These are phyloP conservation scores for Carpinus fangiana DNA, from an alignment of 306 rosid genomes.

Conservation along the genomic window DNA sequence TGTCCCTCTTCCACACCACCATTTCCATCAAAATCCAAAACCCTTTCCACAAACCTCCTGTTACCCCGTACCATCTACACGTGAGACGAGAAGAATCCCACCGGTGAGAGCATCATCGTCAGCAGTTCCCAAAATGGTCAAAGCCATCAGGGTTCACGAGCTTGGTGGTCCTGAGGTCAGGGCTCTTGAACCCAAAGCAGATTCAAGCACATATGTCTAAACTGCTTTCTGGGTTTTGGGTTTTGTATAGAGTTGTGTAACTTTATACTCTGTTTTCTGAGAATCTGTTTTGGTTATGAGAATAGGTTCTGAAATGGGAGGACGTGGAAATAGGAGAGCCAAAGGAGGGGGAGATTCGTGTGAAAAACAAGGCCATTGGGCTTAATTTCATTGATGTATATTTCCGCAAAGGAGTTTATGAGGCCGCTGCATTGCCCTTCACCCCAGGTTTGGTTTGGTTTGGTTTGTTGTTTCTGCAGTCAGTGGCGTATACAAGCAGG, in stretches of 20 bases:
- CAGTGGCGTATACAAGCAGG: too few species aligned
- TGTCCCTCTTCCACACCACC: background rate
- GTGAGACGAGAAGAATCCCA: background rate
- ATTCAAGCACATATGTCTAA: background rate
- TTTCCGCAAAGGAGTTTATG: constrained; percentile 80
- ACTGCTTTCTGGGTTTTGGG: background rate
- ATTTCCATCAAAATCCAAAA: background rate
- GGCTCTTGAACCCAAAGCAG: background rate
- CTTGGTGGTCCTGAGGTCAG: constrained; percentile 73
- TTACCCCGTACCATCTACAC: background rate
- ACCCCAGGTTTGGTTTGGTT: constrained; percentile 49
- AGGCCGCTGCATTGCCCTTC: constrained; percentile 56
- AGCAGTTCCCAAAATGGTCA: constrained; percentile 52
- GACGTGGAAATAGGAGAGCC: constrained; percentile 82
- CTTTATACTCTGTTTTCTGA: background rate
- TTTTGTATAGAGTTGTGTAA: background rate
- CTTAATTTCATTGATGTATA: constrained; percentile 78
- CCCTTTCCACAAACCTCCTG: background rate
- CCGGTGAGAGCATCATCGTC: constrained; percentile 20
- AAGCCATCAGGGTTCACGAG: constrained; percentile 73
- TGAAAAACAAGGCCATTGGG: constrained; percentile 77
- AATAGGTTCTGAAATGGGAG: constrained; percentile 83
- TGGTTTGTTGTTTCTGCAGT: background rate
- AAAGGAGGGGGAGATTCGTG: constrained; percentile 72
- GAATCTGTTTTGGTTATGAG: constrained; percentile 1